Evolutionary conservation across 352 stramenopile genomes (phyloP).

Genomic region (Globisporangium nodosum): DNA sequence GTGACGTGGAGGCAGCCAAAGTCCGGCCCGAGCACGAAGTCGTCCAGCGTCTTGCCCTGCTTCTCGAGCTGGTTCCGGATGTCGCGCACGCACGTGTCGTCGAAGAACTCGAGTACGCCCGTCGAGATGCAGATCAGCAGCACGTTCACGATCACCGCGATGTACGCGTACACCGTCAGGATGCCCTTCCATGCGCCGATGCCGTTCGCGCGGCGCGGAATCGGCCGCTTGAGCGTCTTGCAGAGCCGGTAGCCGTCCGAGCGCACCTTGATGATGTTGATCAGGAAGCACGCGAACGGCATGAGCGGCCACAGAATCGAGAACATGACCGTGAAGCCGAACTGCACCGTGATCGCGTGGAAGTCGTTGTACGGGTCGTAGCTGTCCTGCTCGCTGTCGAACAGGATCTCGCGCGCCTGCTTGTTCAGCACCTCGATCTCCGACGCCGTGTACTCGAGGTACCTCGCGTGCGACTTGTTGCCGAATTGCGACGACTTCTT

Average conservation of each 20-base stretch:
- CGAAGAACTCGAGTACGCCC: slow-evolving; percentile 63
- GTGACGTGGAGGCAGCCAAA: slow-evolving; percentile 60
- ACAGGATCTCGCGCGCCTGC: slow-evolving; percentile 62
- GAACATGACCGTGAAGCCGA: slow-evolving; percentile 77
- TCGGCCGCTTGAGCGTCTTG: slow-evolving; percentile 66
- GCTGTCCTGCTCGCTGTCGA: slow-evolving; percentile 64
- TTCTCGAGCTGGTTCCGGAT: slow-evolving; percentile 54
- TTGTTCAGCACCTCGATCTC: slow-evolving; percentile 66
- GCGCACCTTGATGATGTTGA: slow-evolving; percentile 66
- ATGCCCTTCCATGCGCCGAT: slow-evolving; percentile 70
- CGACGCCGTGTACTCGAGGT: slow-evolving; percentile 51
- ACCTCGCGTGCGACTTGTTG: slow-evolving; percentile 62
- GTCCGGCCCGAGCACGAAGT: slow-evolving; percentile 60
- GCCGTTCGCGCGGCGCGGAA: slow-evolving; percentile 62
- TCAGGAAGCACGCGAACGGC: slow-evolving; percentile 64
- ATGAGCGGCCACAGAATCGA: slow-evolving; percentile 75
- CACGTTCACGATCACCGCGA: slow-evolving; percentile 67
- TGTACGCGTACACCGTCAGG: slow-evolving; percentile 50
- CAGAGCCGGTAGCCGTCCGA: slow-evolving; percentile 63
- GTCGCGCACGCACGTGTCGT: slow-evolving; percentile 43
- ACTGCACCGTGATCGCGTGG: slow-evolving; percentile 66
- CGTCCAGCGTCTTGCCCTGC: slow-evolving; percentile 54
- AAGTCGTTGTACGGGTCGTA: slow-evolving; percentile 80
- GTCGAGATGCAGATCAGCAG: slow-evolving; percentile 71
- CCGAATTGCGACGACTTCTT: slow-evolving; percentile 64